Evolutionary conservation across 345 rosid genomes (phyloP).

Genomic region (Corchorus olitorius): DNA sequence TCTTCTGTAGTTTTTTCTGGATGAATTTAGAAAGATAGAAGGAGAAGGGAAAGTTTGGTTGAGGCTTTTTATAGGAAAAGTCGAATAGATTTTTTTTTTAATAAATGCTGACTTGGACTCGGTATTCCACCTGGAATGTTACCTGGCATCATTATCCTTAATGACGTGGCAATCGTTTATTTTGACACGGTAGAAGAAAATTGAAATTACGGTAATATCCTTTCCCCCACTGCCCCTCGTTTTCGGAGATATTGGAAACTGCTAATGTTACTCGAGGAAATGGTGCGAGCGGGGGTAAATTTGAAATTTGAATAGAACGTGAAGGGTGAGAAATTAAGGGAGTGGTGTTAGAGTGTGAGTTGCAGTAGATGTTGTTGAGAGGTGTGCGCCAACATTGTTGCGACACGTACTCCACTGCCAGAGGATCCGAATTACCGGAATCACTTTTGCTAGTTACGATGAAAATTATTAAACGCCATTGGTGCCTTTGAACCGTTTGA

Average conservation of each 20-base stretch:
- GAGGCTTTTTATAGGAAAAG: conserved; percentile 39
- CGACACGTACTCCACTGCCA: conserved; percentile 12
- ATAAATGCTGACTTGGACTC: conserved; percentile 43
- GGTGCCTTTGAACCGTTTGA: background rate
- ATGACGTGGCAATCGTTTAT: background rate
- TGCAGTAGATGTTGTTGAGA: background rate
- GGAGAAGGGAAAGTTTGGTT: conserved; percentile 21
- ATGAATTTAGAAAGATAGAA: conserved; percentile 25
- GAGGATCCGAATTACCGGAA: background rate
- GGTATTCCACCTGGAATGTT: conserved; percentile 7
- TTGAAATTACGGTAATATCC: background rate
- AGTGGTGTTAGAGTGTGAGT: background rate
- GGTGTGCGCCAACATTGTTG: background rate
- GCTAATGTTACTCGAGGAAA: background rate
- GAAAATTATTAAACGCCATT: background rate
- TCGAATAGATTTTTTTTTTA: background rate
- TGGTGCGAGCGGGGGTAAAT: background rate
- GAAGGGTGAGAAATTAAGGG: background rate
- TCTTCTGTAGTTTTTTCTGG: conserved; percentile 25
- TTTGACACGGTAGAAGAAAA: conserved; percentile 2
- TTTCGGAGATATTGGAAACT: conserved; percentile 1
- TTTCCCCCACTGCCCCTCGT: background rate
- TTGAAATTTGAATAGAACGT: background rate
- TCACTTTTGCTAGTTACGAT: background rate
- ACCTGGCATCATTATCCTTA: conserved; percentile 16